Conservation (phyloP, 805 yeast species). For the Danielia reshetovae region DNA sequence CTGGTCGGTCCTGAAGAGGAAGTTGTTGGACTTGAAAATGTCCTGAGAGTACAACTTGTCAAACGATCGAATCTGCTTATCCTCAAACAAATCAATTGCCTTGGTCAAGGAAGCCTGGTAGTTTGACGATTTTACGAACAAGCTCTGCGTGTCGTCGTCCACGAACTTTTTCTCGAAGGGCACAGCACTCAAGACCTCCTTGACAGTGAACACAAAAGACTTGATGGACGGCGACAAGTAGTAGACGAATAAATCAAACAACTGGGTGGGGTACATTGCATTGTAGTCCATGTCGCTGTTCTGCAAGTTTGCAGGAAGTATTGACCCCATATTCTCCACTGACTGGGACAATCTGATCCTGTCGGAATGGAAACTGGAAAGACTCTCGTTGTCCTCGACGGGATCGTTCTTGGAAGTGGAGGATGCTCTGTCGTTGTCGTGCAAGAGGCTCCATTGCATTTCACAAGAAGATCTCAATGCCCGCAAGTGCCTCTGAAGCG, state of each 20-base stretch:
- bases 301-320: constrained; percentile 9
- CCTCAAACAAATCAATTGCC: constrained; percentile 54
- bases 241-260: constrained; percentile 63
- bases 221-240: constrained; percentile 71
- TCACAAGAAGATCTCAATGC: constrained; percentile 68
- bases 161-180: constrained; percentile 44
- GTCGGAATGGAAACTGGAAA: constrained; percentile 21
- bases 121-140: constrained; percentile 39
- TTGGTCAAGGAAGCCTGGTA: constrained; percentile 43
- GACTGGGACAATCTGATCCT: constrained; percentile 20
- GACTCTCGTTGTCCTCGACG: constrained; percentile 11
- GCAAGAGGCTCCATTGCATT: constrained; percentile 57
- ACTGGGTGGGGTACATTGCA: constrained; percentile 35
- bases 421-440: constrained; percentile 14
- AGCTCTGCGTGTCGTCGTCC: constrained; percentile 19
- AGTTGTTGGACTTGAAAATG: constrained; percentile 37
- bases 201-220: constrained; percentile 60
- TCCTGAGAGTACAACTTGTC: constrained; percentile 54
- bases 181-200: constrained; percentile 54
- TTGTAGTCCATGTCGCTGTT: constrained; percentile 17
- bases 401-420: background rate
- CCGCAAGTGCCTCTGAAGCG: constrained; percentile 54
- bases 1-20: constrained; percentile 51
- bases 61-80: constrained; percentile 55
- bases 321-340: constrained; percentile 24